phyloP scores from a whole-genome alignment of 345 rosid genomes.

The Punica granatum region DNA sequence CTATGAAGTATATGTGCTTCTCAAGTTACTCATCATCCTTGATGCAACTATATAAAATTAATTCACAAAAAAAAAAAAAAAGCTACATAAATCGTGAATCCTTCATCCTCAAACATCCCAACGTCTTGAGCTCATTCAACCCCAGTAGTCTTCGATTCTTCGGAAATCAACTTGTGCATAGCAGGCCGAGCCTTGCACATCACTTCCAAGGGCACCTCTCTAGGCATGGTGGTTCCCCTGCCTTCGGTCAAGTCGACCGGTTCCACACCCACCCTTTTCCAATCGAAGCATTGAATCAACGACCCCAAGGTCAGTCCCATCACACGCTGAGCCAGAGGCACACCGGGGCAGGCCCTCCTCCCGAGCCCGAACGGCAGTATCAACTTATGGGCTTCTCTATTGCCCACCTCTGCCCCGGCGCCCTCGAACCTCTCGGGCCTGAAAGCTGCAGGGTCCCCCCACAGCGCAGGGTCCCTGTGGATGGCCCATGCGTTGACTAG shows the following conservation, averaged over 20 bases:
- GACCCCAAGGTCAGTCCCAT: constrained; percentile 30
- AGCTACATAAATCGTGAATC: too few species aligned
- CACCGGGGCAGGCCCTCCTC: constrained; percentile 46
- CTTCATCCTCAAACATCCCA: too few species aligned
- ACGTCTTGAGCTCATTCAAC: too few species aligned
- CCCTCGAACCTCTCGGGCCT: constrained; percentile 44
- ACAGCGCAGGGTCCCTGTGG: constrained; percentile 31
- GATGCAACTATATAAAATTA: too few species aligned
- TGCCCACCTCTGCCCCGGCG: background rate
- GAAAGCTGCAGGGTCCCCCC: constrained; percentile 35
- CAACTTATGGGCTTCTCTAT: constrained; percentile 17
- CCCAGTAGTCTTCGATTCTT: background rate
- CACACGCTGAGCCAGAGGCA: constrained; percentile 25
- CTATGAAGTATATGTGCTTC: too few species aligned
- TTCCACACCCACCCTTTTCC: constrained; percentile 5
- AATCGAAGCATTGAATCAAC: constrained; percentile 22
- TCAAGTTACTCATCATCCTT: too few species aligned
- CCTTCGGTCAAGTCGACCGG: constrained; percentile 18
- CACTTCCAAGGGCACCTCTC: constrained; percentile 11
- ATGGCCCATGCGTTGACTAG: constrained; percentile 47
- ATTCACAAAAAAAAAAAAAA: too few species aligned
- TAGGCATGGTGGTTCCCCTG: constrained; percentile 10
- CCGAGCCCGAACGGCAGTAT: constrained; percentile 40
- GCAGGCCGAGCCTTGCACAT: constrained; percentile 16
- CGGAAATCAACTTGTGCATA: background rate